phyloP scores from a whole-genome alignment of 1,139 yeast species.

The Groenewaldozyma auringiensis region DNA sequence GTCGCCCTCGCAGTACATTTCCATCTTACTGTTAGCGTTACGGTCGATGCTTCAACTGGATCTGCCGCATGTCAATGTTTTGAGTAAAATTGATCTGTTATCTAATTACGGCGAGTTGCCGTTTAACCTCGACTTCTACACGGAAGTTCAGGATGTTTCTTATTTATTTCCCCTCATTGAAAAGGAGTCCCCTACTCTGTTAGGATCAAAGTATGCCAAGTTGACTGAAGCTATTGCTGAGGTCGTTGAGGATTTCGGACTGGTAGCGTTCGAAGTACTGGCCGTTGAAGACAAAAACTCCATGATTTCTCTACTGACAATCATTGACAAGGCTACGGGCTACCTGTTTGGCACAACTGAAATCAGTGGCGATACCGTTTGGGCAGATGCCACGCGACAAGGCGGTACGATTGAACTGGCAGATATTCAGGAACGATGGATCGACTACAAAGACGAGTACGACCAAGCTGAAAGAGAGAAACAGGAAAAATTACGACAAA shows the following conservation, averaged over 20 bases:
- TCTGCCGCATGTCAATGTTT: constrained; percentile 85
- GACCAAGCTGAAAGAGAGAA: constrained; percentile 56
- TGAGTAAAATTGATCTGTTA: constrained; percentile 81
- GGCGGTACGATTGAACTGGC: constrained; percentile 45
- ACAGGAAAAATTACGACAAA: constrained; percentile 29
- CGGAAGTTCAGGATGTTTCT: constrained; percentile 80
- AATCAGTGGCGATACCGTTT: constrained; percentile 88
- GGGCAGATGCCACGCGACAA: constrained; percentile 92
- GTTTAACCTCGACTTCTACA: constrained; percentile 74
- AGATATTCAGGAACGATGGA: constrained; percentile 94
- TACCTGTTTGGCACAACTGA: constrained; percentile 89
- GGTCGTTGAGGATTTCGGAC: constrained; percentile 74
- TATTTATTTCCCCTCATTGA: constrained; percentile 63
- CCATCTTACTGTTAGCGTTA: constrained; percentile 69
- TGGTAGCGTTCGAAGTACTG: constrained; percentile 83
- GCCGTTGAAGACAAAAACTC: constrained; percentile 86
- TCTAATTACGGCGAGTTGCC: constrained; percentile 53
- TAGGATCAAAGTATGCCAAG: constrained; percentile 57
- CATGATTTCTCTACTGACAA: constrained; percentile 72
- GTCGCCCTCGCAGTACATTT: constrained; percentile 85
- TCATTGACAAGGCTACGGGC: constrained; percentile 87
- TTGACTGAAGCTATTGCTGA: constrained; percentile 77
- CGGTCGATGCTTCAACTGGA: constrained; percentile 91
- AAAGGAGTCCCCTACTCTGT: constrained; percentile 54
- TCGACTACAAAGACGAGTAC: constrained; percentile 70